Percentiles rank a stretch among this genome's conserved stretches.
phyloP scores from a whole-genome alignment of 1,284 basidiomycete genomes.

The Ustilago cynodontis region DNA sequence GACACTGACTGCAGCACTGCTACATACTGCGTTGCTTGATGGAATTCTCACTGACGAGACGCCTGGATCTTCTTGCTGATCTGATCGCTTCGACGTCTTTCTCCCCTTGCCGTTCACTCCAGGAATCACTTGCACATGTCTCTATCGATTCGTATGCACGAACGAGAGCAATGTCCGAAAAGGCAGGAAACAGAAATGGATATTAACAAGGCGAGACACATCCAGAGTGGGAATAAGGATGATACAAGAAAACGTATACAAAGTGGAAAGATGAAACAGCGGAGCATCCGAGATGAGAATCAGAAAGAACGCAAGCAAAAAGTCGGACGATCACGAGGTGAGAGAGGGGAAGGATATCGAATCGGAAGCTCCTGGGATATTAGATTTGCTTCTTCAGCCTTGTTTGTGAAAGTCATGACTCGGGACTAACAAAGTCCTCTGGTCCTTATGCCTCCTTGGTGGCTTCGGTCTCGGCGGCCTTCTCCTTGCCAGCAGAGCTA shows the following conservation, averaged over 20 bases:
- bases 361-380: constrained; percentile 53
- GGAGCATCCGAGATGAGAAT: constrained; percentile 30
- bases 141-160: too few relatives aligned
- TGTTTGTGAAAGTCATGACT: constrained; percentile 6
- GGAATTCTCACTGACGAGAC: too few relatives aligned
- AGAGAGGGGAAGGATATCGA: constrained; percentile 22
- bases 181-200: not conserved
- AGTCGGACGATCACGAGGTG: constrained; percentile 12
- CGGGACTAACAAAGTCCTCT: not conserved
- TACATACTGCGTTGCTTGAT: too few relatives aligned
- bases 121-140: too few relatives aligned
- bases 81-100: too few relatives aligned
- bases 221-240: constrained; percentile 5
- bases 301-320: not conserved
- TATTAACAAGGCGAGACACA: constrained; percentile 32
- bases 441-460: constrained; percentile 44
- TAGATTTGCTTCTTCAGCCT: not conserved
- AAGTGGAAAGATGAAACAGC: constrained; percentile 18
- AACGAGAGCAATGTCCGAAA: too few relatives aligned
- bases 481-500: constrained; percentile 54
- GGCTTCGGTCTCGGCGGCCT: constrained; percentile 50
- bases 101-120: too few relatives aligned
- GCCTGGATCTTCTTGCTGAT: too few relatives aligned
- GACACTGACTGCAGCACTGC: too few relatives aligned
- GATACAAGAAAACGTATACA: constrained; percentile 7